Conservation (phyloP, 495 filamentous ascomycete genomes). For the Trichoderma erinaceum region DNA sequence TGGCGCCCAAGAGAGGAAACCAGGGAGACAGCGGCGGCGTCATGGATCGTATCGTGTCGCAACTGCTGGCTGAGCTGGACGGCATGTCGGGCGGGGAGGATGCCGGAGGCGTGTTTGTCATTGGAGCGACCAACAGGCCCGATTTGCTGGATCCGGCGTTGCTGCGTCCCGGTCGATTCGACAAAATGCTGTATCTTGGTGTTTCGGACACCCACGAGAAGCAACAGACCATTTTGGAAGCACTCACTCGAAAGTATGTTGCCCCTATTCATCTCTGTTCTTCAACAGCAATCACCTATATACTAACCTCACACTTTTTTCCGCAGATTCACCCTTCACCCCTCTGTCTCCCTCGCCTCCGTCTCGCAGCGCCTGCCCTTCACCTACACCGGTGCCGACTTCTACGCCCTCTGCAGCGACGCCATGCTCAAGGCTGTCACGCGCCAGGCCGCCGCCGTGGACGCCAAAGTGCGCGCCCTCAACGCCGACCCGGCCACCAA, state of each 20-base stretch:
- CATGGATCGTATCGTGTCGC: slow-evolving; percentile 97
- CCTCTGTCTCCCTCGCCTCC: slow-evolving; percentile 62
- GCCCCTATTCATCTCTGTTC: slow-evolving; percentile 2
- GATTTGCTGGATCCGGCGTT: slow-evolving; percentile 90
- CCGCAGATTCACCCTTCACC: slow-evolving; percentile 70
- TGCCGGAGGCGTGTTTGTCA: slow-evolving; percentile 88
- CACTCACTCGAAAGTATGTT: slow-evolving; percentile 81
- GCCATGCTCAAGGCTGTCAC: slow-evolving; percentile 98
- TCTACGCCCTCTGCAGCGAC: slow-evolving; percentile 94
- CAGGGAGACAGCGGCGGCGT: slow-evolving; percentile 97
- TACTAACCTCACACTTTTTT: slow-evolving; percentile 20
- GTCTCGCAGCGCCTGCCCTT: slow-evolving; percentile 79
- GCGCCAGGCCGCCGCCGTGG: slow-evolving; percentile 75
- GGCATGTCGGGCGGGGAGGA: slow-evolving; percentile 94
- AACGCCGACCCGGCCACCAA: slow-evolving; percentile 35
- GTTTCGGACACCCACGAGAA: slow-evolving; percentile 96
- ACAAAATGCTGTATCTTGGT: slow-evolving; percentile 98
- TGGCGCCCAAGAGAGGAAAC: slow-evolving; percentile 94
- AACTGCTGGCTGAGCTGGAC: slow-evolving; percentile 90
- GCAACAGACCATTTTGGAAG: slow-evolving; percentile 89
- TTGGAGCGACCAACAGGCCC: slow-evolving; percentile 92
- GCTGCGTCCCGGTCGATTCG: slow-evolving; percentile 86
- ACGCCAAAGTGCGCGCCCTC: slow-evolving; percentile 68
- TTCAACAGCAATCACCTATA: background rate
- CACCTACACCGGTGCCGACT: slow-evolving; percentile 94